phyloP scores from a whole-genome alignment of 1,284 basidiomycete genomes.

The Serendipita sp. region DNA sequence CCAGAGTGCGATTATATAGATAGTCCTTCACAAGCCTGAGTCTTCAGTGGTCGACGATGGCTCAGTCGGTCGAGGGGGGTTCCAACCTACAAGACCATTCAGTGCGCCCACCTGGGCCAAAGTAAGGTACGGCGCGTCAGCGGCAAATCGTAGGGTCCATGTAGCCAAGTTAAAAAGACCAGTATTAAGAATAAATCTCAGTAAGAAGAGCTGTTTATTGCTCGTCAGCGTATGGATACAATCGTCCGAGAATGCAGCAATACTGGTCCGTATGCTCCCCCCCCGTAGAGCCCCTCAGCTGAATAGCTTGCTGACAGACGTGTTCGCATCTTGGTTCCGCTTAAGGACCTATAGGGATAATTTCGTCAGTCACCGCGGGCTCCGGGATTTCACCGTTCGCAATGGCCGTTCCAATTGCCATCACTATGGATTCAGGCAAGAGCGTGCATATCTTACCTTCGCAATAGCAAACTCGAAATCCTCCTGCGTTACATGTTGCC shows the following conservation, averaged over 20 bases:
- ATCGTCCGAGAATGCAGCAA: not conserved
- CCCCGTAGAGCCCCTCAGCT: constrained; percentile 17
- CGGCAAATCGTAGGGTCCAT: too few species aligned
- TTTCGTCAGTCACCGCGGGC: not conserved
- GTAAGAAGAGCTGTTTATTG: too few species aligned
- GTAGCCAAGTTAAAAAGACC: too few species aligned
- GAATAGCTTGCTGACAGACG: constrained; percentile 82
- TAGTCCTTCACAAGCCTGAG: too few species aligned
- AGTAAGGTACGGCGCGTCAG: too few species aligned
- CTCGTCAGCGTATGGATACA: not conserved
- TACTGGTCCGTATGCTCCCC: not conserved
- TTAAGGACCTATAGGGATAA: constrained; percentile 52
- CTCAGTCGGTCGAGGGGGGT: too few species aligned
- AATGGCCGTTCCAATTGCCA: not conserved
- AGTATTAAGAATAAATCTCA: too few species aligned
- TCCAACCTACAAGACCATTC: too few species aligned
- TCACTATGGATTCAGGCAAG: not conserved
- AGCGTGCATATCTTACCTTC: constrained; percentile 39
- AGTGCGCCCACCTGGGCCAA: too few species aligned
- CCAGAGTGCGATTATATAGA: too few species aligned
- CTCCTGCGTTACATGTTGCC: constrained; percentile 95
- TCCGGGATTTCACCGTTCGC: constrained; percentile 5
- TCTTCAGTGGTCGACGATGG: too few species aligned
- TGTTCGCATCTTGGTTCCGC: constrained; percentile 86
- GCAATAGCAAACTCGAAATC: constrained; percentile 98